These are phyloP conservation scores for Pistacia integerrima DNA, from an alignment of 345 rosid species.

Conservation along the genomic window DNA sequence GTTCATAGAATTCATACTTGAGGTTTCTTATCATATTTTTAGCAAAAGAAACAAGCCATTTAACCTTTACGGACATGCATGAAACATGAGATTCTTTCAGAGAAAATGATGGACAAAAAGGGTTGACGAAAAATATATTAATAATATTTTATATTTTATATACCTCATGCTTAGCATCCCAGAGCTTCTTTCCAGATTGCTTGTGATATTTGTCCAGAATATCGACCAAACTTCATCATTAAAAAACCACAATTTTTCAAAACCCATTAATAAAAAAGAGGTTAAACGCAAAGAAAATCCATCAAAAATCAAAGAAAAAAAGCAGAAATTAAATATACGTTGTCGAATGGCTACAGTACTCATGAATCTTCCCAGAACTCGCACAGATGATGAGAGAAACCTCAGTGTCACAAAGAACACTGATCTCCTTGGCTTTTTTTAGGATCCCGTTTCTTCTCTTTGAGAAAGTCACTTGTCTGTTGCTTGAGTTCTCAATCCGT, in stretches of 20 bases:
- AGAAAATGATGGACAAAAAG: constrained; percentile 12
- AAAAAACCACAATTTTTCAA: not conserved
- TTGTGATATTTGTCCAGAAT: constrained; percentile 80
- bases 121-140: not conserved
- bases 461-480: constrained; percentile 76
- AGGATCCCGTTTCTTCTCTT: constrained; percentile 76
- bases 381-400: constrained; percentile 73
- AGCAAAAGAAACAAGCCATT: constrained; percentile 34
- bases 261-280: not conserved
- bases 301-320: not conserved
- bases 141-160: not conserved
- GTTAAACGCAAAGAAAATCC: not conserved
- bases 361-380: constrained; percentile 66
- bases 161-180: constrained; percentile 99
- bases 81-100: constrained; percentile 12
- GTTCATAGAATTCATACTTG: constrained; percentile 45
- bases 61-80: constrained; percentile 21
- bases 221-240: constrained; percentile 55
- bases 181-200: constrained; percentile 71
- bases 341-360: constrained; percentile 66
- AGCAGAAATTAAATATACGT: constrained; percentile 28
- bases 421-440: constrained; percentile 80
- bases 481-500: constrained; percentile 75
- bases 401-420: constrained; percentile 74
- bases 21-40: constrained; percentile 46